phyloP scores from a whole-genome alignment of 2,329 filamentous ascomycete genomes.

The Alternaria tenuissima region DNA sequence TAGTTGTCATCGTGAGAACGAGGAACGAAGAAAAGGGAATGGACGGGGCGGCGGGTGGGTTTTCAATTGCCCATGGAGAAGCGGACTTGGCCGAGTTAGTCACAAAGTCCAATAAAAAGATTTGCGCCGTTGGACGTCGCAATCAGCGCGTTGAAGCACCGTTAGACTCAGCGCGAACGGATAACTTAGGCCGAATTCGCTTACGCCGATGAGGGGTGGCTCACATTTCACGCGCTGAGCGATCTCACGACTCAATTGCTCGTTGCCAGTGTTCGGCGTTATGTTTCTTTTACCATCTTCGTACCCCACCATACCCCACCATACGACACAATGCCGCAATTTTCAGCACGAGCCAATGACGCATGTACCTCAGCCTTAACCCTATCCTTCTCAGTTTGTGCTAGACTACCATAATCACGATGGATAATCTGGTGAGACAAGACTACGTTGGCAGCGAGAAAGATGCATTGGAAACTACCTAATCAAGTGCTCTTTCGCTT shows the following conservation, averaged over 20 bases:
- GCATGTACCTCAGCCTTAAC: conserved; percentile 7
- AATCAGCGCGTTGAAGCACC: background rate
- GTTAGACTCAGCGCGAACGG: background rate
- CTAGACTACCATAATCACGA: no score
- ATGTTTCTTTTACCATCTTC: conserved; percentile 2
- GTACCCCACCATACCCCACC: conserved; percentile 28
- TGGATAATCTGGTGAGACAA: no score
- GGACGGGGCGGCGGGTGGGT: conserved; percentile 28
- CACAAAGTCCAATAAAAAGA: conserved; percentile 31
- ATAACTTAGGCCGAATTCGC: background rate
- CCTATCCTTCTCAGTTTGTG: no score
- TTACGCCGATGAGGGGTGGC: background rate
- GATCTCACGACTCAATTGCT: background rate
- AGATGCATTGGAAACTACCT: no score
- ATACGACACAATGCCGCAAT: conserved; percentile 23
- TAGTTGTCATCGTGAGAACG: conserved; percentile 56
- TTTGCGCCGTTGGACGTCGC: conserved; percentile 27
- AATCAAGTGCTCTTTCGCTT: no score
- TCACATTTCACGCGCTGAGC: background rate
- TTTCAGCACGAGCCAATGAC: conserved; percentile 23
- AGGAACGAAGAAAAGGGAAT: conserved; percentile 14
- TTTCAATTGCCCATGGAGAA: conserved; percentile 30
- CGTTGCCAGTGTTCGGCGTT: background rate
- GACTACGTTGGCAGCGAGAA: no score
- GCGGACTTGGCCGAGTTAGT: conserved; percentile 27